phyloP scores from a whole-genome alignment of 2,329 filamentous ascomycete genomes.

The Sporothrix pallida region DNA sequence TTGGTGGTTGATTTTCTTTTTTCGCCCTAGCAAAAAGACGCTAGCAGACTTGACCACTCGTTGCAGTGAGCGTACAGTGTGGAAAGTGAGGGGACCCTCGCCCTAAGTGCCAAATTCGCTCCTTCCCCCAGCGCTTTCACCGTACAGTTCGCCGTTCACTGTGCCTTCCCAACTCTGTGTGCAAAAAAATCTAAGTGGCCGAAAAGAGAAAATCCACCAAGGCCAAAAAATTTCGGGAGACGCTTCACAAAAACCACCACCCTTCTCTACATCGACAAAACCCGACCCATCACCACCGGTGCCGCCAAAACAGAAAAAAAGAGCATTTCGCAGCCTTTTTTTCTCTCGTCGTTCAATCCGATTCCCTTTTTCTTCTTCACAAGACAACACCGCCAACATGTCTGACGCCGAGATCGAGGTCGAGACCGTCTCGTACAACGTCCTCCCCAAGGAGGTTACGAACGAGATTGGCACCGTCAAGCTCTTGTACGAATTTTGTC shows the following conservation, averaged over 20 bases:
- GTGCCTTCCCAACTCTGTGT: constrained; percentile 26
- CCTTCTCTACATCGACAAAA: constrained; percentile 23
- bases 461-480: constrained; percentile 90
- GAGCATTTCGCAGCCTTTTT: constrained; percentile 29
- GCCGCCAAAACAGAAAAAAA: constrained; percentile 33
- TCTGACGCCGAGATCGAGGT: constrained; percentile 98
- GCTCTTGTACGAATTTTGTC: constrained; percentile 65
- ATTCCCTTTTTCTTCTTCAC: constrained; percentile 39
- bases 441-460: constrained; percentile 91
- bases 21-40: neutral
- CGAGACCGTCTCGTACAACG: constrained; percentile 73
- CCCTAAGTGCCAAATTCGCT: constrained; percentile 20
- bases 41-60: constrained; percentile 5
- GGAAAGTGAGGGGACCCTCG: constrained; percentile 19
- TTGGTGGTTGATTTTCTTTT: constrained; percentile 12
- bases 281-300: constrained; percentile 29
- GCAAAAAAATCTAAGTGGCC: constrained; percentile 30
- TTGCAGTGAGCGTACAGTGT: neutral
- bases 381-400: constrained; percentile 61
- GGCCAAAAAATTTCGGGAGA: constrained; percentile 34
- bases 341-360: constrained; percentile 27
- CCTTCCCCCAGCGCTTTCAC: neutral
- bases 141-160: neutral
- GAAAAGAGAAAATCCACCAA: constrained; percentile 31
- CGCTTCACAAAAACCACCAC: constrained; percentile 32